Evolutionary conservation across 768 basidiomycete genomes (phyloP).

Genomic region (Suillus bovinus): DNA sequence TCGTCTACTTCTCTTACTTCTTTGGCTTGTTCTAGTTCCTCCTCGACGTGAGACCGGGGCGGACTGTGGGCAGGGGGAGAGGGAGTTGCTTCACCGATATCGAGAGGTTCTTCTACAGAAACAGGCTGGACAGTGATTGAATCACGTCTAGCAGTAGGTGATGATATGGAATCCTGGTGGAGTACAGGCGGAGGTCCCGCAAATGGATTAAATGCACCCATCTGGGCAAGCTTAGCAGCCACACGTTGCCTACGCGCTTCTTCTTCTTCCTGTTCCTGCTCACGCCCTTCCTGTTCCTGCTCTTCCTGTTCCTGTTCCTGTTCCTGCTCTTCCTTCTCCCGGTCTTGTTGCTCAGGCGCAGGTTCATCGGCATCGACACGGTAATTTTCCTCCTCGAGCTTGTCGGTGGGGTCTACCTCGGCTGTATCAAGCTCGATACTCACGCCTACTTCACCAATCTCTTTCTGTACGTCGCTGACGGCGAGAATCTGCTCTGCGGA

Average conservation of each 20-base stretch:
- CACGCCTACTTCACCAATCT: slow-evolving; percentile 12
- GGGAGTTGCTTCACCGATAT: slow-evolving; percentile 20
- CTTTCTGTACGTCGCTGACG: slow-evolving; percentile 16
- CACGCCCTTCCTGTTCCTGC: slow-evolving; percentile 14
- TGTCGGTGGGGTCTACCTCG: slow-evolving; percentile 12
- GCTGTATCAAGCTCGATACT: slow-evolving; percentile 9
- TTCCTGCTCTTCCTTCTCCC: slow-evolving; percentile 14
- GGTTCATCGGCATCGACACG: slow-evolving; percentile 8
- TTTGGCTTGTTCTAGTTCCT: slow-evolving; percentile 17
- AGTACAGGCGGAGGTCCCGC: slow-evolving; percentile 33
- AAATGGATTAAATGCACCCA: slow-evolving; percentile 63
- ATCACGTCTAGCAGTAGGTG: background rate
- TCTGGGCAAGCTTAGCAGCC: slow-evolving; percentile 58
- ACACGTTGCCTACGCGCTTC: slow-evolving; percentile 55
- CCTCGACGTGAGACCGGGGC: slow-evolving; percentile 19
- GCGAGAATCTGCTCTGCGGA: slow-evolving; percentile 8
- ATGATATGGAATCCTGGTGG: slow-evolving; percentile 14
- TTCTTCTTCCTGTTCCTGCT: slow-evolving; percentile 52
- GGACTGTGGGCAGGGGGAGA: slow-evolving; percentile 15
- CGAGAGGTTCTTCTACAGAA: slow-evolving; percentile 11
- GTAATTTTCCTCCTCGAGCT: slow-evolving; percentile 19
- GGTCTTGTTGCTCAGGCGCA: slow-evolving; percentile 9
- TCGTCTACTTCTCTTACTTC: slow-evolving; percentile 17
- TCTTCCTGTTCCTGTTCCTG: slow-evolving; percentile 13
- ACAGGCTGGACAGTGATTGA: slow-evolving; percentile 15